phyloP scores from a whole-genome alignment of 306 rosid species.

The Urtica urens region DNA sequence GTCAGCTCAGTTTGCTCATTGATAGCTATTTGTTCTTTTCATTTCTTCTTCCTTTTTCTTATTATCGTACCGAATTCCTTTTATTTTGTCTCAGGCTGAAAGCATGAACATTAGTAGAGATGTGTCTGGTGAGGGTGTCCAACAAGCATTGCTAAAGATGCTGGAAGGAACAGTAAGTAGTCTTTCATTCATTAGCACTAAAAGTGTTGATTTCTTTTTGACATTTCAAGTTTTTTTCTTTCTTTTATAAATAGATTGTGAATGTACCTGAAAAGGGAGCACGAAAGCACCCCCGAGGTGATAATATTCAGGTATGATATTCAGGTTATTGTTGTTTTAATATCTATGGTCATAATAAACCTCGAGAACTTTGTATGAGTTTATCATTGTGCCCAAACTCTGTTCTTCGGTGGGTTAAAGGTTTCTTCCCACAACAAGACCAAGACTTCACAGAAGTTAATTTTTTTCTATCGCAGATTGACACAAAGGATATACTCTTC shows the following conservation, averaged over 20 bases:
- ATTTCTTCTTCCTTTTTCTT: neutral
- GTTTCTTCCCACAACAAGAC: constrained; percentile 3
- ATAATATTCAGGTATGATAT: constrained; percentile 66
- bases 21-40: neutral
- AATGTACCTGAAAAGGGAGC: constrained; percentile 99
- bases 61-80: constrained; percentile 11
- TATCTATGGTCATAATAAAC: neutral
- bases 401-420: constrained; percentile 4
- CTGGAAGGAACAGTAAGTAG: constrained; percentile 94
- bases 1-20: constrained; percentile 14
- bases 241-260: constrained; percentile 57
- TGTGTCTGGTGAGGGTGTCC: constrained; percentile 99
- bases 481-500: constrained; percentile 95
- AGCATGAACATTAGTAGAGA: constrained; percentile 95
- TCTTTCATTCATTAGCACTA: constrained; percentile 3
- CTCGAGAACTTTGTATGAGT: neutral
- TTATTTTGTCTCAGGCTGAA: constrained; percentile 59
- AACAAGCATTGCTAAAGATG: constrained; percentile 93
- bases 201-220: neutral
- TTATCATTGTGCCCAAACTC: neutral
- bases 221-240: constrained; percentile 4
- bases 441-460: neutral
- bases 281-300: constrained; percentile 93
- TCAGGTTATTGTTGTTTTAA: neutral
- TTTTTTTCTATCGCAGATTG: constrained; percentile 52